These are phyloP conservation scores for Meira miltonrushii DNA, from an alignment of 1,284 basidiomycete genomes.

Conservation along the genomic window DNA sequence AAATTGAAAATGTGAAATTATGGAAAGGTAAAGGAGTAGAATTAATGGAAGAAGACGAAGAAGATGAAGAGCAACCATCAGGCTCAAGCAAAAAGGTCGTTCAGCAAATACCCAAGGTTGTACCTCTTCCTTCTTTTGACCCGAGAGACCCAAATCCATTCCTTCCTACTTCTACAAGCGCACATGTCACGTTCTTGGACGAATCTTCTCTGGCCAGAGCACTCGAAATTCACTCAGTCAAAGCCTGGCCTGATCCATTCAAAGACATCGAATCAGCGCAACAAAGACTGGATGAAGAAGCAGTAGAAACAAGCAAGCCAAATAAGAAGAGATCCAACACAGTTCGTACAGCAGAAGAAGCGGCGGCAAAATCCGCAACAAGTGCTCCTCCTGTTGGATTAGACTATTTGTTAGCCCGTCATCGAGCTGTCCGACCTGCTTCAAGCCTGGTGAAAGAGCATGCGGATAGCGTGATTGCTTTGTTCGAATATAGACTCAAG, in stretches of 20 bases:
- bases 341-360: background rate
- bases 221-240: conserved; percentile 16
- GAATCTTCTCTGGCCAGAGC: conserved; percentile 26
- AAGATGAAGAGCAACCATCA: conserved; percentile 2
- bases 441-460: conserved; percentile 24
- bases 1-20: conserved; percentile 28
- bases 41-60: conserved; percentile 24
- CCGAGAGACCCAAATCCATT: conserved; percentile 15
- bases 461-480: conserved; percentile 31
- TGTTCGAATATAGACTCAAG: conserved; percentile 34
- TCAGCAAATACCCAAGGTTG: background rate
- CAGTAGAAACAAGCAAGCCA: background rate
- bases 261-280: conserved; percentile 17
- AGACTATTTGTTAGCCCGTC: conserved; percentile 23
- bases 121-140: conserved; percentile 14
- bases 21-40: conserved; percentile 10
- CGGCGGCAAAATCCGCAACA: background rate
- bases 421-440: conserved; percentile 26
- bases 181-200: conserved; percentile 47
- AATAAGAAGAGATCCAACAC: background rate
- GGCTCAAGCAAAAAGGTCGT: background rate
- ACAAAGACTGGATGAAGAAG: background rate
- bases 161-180: conserved; percentile 26
- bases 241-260: conserved; percentile 15
- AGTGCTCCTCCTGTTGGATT: conserved; percentile 26